These are phyloP conservation scores for Cystobasidium pallidum DNA, from an alignment of 1,284 basidiomycete species.

Conservation along the genomic window DNA sequence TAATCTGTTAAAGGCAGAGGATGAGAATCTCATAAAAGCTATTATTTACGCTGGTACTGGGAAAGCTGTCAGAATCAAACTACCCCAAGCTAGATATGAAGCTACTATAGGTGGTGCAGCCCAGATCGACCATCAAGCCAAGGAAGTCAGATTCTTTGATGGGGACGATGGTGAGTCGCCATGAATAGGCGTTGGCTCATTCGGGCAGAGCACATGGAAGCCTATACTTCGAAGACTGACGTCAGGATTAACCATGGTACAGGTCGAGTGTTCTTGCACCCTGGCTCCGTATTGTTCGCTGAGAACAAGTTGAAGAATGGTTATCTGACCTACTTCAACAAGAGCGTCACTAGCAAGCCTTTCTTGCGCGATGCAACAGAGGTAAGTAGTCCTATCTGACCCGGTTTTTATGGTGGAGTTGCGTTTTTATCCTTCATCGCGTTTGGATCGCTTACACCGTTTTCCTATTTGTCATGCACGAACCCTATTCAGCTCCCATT, in stretches of 20 bases:
- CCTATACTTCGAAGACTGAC: no score
- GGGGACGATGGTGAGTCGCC: constrained; percentile 52
- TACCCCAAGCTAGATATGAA: constrained; percentile 81
- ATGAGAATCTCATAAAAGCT: constrained; percentile 75
- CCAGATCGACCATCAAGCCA: constrained; percentile 77
- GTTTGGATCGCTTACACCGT: no score
- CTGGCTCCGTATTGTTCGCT: constrained; percentile 78
- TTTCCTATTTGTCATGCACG: no score
- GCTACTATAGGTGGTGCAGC: constrained; percentile 77
- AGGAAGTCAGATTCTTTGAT: constrained; percentile 79
- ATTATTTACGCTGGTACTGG: constrained; percentile 71
- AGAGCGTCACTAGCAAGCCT: constrained; percentile 80
- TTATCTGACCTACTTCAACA: constrained; percentile 80
- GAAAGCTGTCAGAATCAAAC: constrained; percentile 62
- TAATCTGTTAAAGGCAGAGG: constrained; percentile 56
- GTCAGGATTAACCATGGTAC: no score
- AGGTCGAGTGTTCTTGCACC: constrained; percentile 77
- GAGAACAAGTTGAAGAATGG: constrained; percentile 73
- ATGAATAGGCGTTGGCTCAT: no score
- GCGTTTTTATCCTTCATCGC: no score
- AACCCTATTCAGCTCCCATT: constrained; percentile 40
- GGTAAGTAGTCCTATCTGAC: no score
- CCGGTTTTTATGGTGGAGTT: no score
- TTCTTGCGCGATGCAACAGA: constrained; percentile 87
- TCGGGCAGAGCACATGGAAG: no score